Conservation (phyloP, 1,139 yeast species). For the Yamadazyma membranifaciens region DNA sequence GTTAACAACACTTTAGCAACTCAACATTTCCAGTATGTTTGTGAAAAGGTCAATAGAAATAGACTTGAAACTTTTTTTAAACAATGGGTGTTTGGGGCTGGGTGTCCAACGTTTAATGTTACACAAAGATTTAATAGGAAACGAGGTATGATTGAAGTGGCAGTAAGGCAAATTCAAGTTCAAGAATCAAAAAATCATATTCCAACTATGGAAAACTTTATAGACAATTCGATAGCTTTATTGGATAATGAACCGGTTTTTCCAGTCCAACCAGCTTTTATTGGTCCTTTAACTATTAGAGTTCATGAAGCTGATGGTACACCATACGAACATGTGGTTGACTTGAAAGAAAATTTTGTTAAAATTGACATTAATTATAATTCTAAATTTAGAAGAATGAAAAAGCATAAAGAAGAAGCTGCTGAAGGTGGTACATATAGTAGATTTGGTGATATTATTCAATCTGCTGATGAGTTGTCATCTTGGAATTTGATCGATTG, state of each 20-base stretch:
- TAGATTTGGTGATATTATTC: constrained; percentile 78
- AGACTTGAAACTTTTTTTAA: constrained; percentile 80
- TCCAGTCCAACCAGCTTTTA: constrained; percentile 53
- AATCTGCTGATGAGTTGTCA: constrained; percentile 54
- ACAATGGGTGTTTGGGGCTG: constrained; percentile 91
- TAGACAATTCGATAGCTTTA: constrained; percentile 46
- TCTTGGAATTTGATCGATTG: constrained; percentile 80
- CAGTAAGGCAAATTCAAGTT: constrained; percentile 83
- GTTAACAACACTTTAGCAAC: constrained; percentile 78
- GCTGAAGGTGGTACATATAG: constrained; percentile 49
- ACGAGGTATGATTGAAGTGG: constrained; percentile 91
- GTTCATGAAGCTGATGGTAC: constrained; percentile 99
- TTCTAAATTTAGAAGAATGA: constrained; percentile 79
- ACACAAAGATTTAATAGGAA: constrained; percentile 93
- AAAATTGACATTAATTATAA: constrained; percentile 93
- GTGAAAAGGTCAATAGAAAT: constrained; percentile 91
- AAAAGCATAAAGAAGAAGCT: constrained; percentile 45
- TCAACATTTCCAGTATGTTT: constrained; percentile 81
- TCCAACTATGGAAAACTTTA: constrained; percentile 39
- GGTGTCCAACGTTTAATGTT: constrained; percentile 84
- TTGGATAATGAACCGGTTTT: constrained; percentile 38
- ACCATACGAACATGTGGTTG: constrained; percentile 96
- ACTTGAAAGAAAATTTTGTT: constrained; percentile 79
- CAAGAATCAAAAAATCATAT: constrained; percentile 46
- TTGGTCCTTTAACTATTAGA: constrained; percentile 95